Conservation (phyloP, 78 protist genomes). For the Capsaspora owczarzaki region DNA sequence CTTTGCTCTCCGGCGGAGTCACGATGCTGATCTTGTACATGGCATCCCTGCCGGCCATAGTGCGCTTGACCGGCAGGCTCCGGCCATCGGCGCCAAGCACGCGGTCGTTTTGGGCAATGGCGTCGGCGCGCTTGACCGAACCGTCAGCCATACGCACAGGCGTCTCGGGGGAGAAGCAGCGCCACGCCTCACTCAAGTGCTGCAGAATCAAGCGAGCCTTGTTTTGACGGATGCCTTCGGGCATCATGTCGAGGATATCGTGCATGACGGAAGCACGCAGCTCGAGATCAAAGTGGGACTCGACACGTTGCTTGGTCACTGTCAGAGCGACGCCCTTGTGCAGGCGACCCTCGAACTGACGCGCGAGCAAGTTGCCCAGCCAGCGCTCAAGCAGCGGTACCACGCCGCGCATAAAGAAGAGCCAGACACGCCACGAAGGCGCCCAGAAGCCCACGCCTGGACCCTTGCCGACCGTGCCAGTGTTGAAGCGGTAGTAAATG, state of each 20-base stretch:
- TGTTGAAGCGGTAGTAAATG: constrained; percentile 96
- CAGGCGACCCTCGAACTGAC: constrained; percentile 98
- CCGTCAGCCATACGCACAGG: too few relatives aligned
- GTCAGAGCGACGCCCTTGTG: constrained; percentile 89
- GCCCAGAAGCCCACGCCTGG: constrained; percentile 99
- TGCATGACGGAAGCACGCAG: constrained; percentile 96
- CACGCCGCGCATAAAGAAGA: constrained; percentile 98
- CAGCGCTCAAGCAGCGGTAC: constrained; percentile 98
- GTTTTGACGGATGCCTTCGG: constrained; percentile 93
- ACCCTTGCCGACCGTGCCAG: constrained; percentile 98
- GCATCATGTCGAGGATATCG: constrained; percentile 99
- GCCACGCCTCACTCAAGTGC: constrained; percentile 96
- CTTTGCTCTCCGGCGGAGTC: too few relatives aligned
- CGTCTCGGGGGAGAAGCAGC: too few relatives aligned
- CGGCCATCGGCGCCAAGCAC: too few relatives aligned
- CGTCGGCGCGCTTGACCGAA: too few relatives aligned
- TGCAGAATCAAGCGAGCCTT: constrained; percentile 89
- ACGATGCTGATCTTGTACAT: too few relatives aligned
- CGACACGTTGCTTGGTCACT: constrained; percentile 99
- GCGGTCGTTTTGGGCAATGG: too few relatives aligned
- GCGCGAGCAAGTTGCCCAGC: constrained; percentile 98
- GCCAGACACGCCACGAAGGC: constrained; percentile 99
- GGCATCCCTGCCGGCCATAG: too few relatives aligned
- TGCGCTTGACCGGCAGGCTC: too few relatives aligned
- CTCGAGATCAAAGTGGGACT: constrained; percentile 94